phyloP scores from a whole-genome alignment of 2,329 filamentous ascomycete genomes.

The Fusarium poae region DNA sequence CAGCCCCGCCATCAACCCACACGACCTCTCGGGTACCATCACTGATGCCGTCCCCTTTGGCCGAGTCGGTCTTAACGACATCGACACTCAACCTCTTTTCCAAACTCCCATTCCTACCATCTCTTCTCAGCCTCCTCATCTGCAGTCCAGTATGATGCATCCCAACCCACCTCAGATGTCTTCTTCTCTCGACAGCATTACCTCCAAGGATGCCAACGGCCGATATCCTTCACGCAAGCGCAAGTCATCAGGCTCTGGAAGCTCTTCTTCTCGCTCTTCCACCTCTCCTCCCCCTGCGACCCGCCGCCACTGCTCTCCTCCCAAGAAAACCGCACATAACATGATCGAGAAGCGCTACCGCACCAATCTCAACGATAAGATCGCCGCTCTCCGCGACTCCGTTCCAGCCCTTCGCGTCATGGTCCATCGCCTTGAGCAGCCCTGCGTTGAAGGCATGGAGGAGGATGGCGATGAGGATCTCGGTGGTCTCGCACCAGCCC shows the following conservation, averaged over 20 bases:
- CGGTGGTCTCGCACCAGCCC: constrained; percentile 83
- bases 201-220: constrained; percentile 39
- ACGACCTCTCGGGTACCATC: constrained; percentile 47
- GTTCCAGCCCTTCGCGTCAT: constrained; percentile 88
- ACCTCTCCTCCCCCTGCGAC: constrained; percentile 56
- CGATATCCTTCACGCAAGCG: constrained; percentile 51
- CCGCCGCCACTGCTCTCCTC: constrained; percentile 49
- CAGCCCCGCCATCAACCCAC: constrained; percentile 49
- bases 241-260: constrained; percentile 51
- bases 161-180: constrained; percentile 43
- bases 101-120: constrained; percentile 48
- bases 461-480: constrained; percentile 75
- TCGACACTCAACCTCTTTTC: constrained; percentile 48
- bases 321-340: constrained; percentile 93
- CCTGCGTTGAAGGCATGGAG: constrained; percentile 67
- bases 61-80: constrained; percentile 48
- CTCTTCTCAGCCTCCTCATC: constrained; percentile 44
- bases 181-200: constrained; percentile 20
- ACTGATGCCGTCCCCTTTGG: constrained; percentile 47
- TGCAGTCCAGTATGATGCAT: constrained; percentile 43
- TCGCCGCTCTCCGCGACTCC: constrained; percentile 87
- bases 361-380: constrained; percentile 95
- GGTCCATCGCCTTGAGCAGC: constrained; percentile 69
- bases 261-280: constrained; percentile 53
- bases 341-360: constrained; percentile 97